Base-by-base conservation (phyloP, 331 rosid genomes). In the Malus hybrid region DNA sequence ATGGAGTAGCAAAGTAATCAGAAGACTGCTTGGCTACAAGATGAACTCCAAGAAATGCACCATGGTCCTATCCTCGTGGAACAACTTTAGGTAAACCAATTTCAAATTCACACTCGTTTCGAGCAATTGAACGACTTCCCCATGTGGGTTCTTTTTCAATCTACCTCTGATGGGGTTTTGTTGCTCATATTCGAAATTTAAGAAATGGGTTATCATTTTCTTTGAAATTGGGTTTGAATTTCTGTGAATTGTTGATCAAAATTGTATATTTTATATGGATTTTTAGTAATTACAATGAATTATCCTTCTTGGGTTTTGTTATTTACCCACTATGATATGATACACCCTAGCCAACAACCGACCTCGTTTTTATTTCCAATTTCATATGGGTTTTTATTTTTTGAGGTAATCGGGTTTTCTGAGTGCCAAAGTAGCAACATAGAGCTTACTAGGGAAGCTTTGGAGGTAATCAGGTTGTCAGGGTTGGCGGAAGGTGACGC, bases 31-130 rank as follows among this genome's bases (percentile, higher is more conserved):
- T 88, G 81, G 79, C 90, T 82, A 42, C 89, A 87, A 34, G 88
- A 79, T 0, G 92, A 85, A 64, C 72, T 39, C 39, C 97, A 92
- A 69, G 99, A 90, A 31, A 74, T 83, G 15, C 99, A 87, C 76
- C 96, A 87, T 4, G 99, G 97, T 75, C 99, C 97, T 76, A 52
- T 84, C 67, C 95, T 91, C 4, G 83, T 94, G 24, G 97, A 94
- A 48, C 89, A 94, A 71, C 99, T 94, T 76, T 96, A 87, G 99
- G 99, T 90, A 65, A 27, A 52, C 46, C 71, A 42, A 36, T 46
- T 54, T 52, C 52, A 29, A 24, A 36, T 19, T 56, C 64, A 46
- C 24, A 22, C 16, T 71, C 46, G 14, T 4, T 15, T 50, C 13
- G 60, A 22, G 15, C 46, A 60, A 32, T 59, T 68, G 50, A 18